Percentiles rank a stretch among this genome's conserved stretches.
These are phyloP conservation scores for Pachyrhizus erosus DNA, from an alignment of 306 rosid species.

Conservation along the genomic window DNA sequence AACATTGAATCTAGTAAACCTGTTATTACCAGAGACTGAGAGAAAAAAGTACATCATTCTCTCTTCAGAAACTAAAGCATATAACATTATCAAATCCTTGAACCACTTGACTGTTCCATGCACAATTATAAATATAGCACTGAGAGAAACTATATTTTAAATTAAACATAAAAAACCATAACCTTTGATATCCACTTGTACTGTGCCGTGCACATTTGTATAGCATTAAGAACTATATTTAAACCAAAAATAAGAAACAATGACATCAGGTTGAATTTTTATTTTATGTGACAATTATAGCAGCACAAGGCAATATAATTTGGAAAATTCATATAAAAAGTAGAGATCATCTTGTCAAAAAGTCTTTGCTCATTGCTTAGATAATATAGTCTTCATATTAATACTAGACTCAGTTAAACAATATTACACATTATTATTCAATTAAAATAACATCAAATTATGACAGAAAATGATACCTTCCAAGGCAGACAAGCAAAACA, in stretches of 20 bases:
- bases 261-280: conserved; percentile 30
- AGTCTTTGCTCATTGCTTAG: conserved; percentile 18
- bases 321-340: conserved; percentile 6
- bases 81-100: conserved; percentile 11
- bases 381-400: conserved; percentile 1
- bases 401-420: conserved; percentile 13
- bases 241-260: conserved; percentile 14
- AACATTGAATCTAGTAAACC: neutral
- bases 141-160: conserved; percentile 11
- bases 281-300: conserved; percentile 10
- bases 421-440: neutral
- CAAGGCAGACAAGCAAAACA: conserved; percentile 65
- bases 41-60: neutral
- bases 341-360: conserved; percentile 6
- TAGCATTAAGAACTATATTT: neutral
- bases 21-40: conserved; percentile 13
- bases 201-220: neutral
- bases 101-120: conserved; percentile 20
- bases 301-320: conserved; percentile 10
- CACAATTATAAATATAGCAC: conserved; percentile 22
- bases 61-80: conserved; percentile 17
- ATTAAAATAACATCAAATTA: conserved; percentile 1
- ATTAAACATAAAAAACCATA: conserved; percentile 6
- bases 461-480: conserved; percentile 59
- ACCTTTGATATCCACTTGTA: neutral